Evolutionary conservation across 352 stramenopile genomes (phyloP), one percentile per base, ranked within the genome.

Genomic region (Phytophthora boehmeriae): DNA sequence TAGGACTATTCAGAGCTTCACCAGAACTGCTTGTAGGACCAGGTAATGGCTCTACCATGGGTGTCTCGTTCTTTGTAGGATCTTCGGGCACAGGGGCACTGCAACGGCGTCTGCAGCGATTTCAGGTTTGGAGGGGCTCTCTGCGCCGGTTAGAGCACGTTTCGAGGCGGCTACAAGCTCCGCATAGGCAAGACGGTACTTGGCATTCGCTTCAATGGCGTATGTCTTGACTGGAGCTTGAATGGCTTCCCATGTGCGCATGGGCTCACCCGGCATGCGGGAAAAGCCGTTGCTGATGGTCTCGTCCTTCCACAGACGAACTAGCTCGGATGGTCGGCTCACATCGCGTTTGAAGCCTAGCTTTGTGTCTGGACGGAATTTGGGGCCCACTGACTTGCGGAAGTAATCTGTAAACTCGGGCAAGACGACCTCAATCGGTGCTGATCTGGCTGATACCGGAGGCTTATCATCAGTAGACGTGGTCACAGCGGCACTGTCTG

Each of bases 181-280:
- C 4, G 54, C 51, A 2, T 83, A 73, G 0, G 80, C 80, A 1
- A 88, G 63, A 42, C 71, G 36, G 62, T 92, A 92, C 61, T 89
- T 90, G 27, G 54, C 57, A 38, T 92, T 92, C 16, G 71, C 71
- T 34, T 90, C 83, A 38, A 92, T 90, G 2, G 80, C 75, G 58
- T 92, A 92, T 58, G 68, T 85, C 59, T 88, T 92, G 22, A 92
- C 73, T 1, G 78, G 80, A 1, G 80, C 83, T 51, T 87, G 76
- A 32, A 90, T 75, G 1, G 80, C 80, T 57, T 92, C 80, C 83
- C 83, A 92, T 23, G 83, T 90, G n/a, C 77, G 72, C 83, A 89
- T 88, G 13, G 30, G 57, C n/a, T 85, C 68, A 11, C 76, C 80
- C 9, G 63, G 19, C 5, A 54, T 50, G 16, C 79, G 75, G 13